Base-by-base conservation (phyloP, 306 rosid genomes). In the Biancaea sappan region DNA sequence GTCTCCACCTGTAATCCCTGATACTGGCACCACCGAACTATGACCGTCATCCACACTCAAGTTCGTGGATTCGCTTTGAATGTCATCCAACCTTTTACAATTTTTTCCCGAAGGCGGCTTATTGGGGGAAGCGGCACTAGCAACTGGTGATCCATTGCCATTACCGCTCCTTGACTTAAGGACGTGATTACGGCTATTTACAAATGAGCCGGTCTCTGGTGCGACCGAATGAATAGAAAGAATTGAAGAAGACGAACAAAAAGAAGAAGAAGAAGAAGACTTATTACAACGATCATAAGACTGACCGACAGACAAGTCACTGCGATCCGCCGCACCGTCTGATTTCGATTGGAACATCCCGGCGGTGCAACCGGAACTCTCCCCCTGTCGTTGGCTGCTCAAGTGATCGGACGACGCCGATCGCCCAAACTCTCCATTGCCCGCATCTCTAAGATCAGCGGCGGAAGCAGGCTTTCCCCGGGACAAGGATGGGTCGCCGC, bases 91-190 rank as follows among this genome's bases (percentile, higher is more conserved):
- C 80, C 80, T 70, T 68, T 50, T 77, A 64, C 87, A 24, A 47
- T 66, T 81, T 75, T 78, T 78, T 34, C 88, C 87, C 4, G 81
- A 76, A 38, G 91, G 94, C 24, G 84, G 88, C 74, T 85, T 89
- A 61, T 83, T 82, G 34, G 66, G 85, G 26, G 84, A 71, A 54
- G 83, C 64, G 35, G 72, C 67, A 32, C 63, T 56, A 64, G 78
- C 79, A 72, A 76, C 76, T 29, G 87, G 69, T 43, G 79, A 70
- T 64, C 85, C 89, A 46, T 67, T 77, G 57, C 84, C 78, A 73
- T 74, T 53, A 25, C 81, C 69, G n/a, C 90, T 72, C 59, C 78
- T 51, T 34, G 88, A 77, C 77, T 88, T 85, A 72, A 41, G 69
- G 51, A 53, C 80, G n/a, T 54, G 46, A 62, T 52, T 78, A 47